Percentiles rank a stretch among this genome's conserved stretches.
Conservation (phyloP, 352 stramenopile species). For the Globisporangium solare region DNA sequence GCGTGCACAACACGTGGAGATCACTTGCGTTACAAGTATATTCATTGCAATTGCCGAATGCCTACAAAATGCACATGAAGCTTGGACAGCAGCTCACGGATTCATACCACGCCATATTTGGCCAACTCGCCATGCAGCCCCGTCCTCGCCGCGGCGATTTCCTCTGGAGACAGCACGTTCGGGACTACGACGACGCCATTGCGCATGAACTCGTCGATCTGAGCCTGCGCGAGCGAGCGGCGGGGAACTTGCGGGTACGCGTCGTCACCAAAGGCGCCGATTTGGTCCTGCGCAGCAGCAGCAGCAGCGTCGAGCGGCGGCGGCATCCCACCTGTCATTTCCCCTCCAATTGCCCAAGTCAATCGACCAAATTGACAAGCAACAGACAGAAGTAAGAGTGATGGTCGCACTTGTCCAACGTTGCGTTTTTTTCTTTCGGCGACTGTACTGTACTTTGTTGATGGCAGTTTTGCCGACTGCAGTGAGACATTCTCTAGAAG, state of each 20-base stretch:
- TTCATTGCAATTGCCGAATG: too few species aligned
- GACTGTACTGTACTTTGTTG: too few species aligned
- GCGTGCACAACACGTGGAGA: background rate
- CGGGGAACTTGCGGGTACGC: constrained; percentile 16
- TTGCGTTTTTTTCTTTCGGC: too few species aligned
- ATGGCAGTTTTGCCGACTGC: too few species aligned
- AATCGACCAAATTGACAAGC: too few species aligned
- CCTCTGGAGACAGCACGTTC: constrained; percentile 53
- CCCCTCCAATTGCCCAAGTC: too few species aligned
- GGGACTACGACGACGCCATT: constrained; percentile 73
- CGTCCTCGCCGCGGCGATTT: constrained; percentile 45
- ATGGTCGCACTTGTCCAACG: too few species aligned
- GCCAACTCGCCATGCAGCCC: constrained; percentile 62
- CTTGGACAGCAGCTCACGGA: background rate
- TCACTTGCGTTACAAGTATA: too few species aligned
- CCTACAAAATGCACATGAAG: background rate
- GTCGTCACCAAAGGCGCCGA: constrained; percentile 14
- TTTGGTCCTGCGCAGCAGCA: constrained; percentile 13
- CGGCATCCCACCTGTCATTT: too few species aligned
- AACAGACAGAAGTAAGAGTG: too few species aligned
- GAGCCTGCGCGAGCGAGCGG: constrained; percentile 37
- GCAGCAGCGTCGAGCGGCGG: background rate
- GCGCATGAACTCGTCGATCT: constrained; percentile 60
- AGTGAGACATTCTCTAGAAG: too few species aligned
- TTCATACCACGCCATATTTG: constrained; percentile 53